Evolutionary conservation across 2,329 filamentous ascomycete species (phyloP).

Genomic region (Colletotrichum incanum): DNA sequence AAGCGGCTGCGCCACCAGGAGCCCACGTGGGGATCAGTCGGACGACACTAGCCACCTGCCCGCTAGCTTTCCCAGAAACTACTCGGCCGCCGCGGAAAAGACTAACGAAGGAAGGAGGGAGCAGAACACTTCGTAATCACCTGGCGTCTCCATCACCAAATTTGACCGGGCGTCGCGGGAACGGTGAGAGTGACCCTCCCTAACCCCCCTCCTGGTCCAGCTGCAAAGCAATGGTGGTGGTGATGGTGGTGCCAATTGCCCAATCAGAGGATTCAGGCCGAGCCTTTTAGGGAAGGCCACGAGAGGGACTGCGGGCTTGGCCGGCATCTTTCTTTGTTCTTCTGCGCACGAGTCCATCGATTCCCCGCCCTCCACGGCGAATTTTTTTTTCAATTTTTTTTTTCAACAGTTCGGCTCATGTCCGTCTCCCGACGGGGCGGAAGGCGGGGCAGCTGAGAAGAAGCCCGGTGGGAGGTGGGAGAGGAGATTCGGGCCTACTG

Average conservation of each 20-base stretch:
- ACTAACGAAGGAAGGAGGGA: not conserved
- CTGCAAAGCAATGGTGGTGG: not conserved
- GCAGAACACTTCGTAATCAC: too few relatives aligned
- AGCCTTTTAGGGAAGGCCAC: not conserved
- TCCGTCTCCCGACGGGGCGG: conserved; percentile 2
- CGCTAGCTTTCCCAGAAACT: too few relatives aligned
- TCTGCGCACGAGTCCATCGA: not conserved
- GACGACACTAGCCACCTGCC: not conserved
- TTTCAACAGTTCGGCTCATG: conserved; percentile 7
- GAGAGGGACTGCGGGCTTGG: conserved; percentile 15
- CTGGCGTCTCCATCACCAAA: too few relatives aligned
- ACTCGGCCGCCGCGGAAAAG: not conserved
- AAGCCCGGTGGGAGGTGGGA: not conserved
- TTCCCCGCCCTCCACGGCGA: not conserved
- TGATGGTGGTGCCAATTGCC: not conserved
- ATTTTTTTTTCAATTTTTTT: too few relatives aligned
- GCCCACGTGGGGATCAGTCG: not conserved
- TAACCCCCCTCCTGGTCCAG: not conserved
- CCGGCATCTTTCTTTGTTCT: conserved; percentile 18
- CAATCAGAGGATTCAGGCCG: conserved; percentile 2
- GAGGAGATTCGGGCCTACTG: conserved; percentile 8
- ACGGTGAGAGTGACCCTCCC: not conserved
- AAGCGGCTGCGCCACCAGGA: not conserved
- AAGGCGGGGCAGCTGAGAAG: too few relatives aligned
- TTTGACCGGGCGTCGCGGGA: too few relatives aligned